These are phyloP conservation scores for Venturia oleaginea DNA, from an alignment of 2,329 filamentous ascomycete genomes.

Conservation along the genomic window DNA sequence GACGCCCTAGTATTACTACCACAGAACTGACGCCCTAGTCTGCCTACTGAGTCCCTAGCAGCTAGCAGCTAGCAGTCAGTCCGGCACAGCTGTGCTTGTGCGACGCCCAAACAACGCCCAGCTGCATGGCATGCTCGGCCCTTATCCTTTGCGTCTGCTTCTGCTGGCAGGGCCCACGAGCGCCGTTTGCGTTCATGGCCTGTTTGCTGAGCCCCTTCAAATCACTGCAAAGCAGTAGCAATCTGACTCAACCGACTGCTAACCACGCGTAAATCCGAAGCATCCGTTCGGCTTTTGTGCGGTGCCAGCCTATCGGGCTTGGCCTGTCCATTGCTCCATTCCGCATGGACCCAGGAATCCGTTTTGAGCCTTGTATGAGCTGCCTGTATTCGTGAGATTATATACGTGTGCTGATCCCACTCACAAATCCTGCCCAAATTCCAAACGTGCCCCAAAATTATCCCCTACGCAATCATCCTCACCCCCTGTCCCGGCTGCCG, in stretches of 20 bases:
- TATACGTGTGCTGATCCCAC: background rate
- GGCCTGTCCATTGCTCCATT: background rate
- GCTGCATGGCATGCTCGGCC: background rate
- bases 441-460: background rate
- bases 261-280: background rate
- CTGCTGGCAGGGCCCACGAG: background rate
- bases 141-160: background rate
- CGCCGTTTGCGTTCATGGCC: background rate
- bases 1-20: too few relatives aligned
- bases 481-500: background rate
- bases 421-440: background rate
- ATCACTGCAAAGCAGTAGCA: background rate
- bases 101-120: background rate
- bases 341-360: background rate
- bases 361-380: background rate
- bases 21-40: too few relatives aligned
- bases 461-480: background rate
- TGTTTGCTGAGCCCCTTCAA: background rate
- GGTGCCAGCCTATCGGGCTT: background rate
- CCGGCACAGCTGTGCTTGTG: background rate
- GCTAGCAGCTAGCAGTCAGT: too few relatives aligned
- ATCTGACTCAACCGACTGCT: background rate
- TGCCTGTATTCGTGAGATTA: background rate
- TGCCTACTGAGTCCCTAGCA: too few relatives aligned
- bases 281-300: background rate